A percentile compares a stretch with the other conserved stretches of the same genome.
Evolutionary conservation across 2,329 filamentous ascomycete species (phyloP).

Genomic region (Exophiala aquamarina): DNA sequence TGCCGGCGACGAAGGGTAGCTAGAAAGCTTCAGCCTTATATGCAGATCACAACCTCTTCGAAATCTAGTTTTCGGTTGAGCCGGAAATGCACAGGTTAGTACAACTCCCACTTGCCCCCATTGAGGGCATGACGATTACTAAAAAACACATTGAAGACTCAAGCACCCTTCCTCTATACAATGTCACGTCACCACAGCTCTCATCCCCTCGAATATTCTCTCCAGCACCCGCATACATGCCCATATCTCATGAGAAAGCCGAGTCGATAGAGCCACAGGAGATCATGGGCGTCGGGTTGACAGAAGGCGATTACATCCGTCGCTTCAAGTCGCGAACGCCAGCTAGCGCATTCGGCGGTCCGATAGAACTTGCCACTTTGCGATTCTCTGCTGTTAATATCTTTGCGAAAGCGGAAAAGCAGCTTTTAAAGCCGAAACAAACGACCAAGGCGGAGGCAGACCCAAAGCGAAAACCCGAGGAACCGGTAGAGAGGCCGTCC

Average conservation of each 20-base stretch:
- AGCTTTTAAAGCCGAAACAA: slow-evolving; percentile 6
- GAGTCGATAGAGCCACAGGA: slow-evolving; percentile 18
- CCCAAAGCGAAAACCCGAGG: no score
- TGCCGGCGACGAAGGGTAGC: slow-evolving; percentile 8
- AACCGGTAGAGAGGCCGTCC: slow-evolving; percentile 4
- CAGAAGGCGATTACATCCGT: slow-evolving; percentile 15
- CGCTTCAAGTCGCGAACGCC: slow-evolving; percentile 14
- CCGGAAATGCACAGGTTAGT: slow-evolving; percentile 1
- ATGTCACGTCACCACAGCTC: background rate
- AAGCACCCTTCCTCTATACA: slow-evolving; percentile 11
- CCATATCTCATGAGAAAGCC: background rate
- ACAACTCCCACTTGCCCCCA: no score
- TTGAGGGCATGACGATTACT: no score
- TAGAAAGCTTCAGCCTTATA: background rate
- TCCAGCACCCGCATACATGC: slow-evolving; percentile 11
- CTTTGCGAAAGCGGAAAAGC: slow-evolving; percentile 9
- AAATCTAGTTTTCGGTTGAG: background rate
- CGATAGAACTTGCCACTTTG: slow-evolving; percentile 17
- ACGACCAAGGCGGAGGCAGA: background rate
- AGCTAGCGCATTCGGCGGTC: slow-evolving; percentile 2
- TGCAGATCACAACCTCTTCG: background rate
- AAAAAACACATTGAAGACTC: background rate
- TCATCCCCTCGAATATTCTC: slow-evolving; percentile 7
- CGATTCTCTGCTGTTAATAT: slow-evolving; percentile 10
- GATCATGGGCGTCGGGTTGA: slow-evolving; percentile 19